A percentile compares a stretch with the other conserved stretches of the same genome.
These are phyloP conservation scores for Paecilomyces sp. DNA, from an alignment of 2,329 filamentous ascomycete species.

Conservation along the genomic window DNA sequence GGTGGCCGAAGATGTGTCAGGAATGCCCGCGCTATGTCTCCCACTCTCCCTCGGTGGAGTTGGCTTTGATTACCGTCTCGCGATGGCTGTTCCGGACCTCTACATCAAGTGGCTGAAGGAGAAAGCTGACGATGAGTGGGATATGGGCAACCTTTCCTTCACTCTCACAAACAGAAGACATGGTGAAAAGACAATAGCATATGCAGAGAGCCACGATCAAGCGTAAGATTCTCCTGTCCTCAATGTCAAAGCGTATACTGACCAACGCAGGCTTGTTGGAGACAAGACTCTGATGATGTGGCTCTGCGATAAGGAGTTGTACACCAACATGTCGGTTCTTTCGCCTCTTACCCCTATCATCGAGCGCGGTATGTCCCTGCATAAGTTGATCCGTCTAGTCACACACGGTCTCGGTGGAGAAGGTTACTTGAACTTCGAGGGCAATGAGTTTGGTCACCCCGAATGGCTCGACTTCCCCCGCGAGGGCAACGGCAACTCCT, in stretches of 20 bases:
- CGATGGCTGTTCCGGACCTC: constrained; percentile 97
- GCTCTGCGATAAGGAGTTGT: constrained; percentile 93
- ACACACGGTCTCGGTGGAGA: constrained; percentile 90
- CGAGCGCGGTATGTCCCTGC: constrained; percentile 80
- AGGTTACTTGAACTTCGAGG: constrained; percentile 97
- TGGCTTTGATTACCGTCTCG: constrained; percentile 93
- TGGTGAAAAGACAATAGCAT: constrained; percentile 96
- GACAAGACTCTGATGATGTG: constrained; percentile 98
- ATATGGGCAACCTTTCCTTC: constrained; percentile 75
- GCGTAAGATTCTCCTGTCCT: constrained; percentile 56
- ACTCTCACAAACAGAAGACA: constrained; percentile 89
- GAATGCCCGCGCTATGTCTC: constrained; percentile 95
- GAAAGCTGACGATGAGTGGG: constrained; percentile 83
- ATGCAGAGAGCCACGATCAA: constrained; percentile 95
- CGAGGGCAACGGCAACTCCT: constrained; percentile 85
- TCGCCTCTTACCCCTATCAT: constrained; percentile 81
- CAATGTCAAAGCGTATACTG: not conserved
- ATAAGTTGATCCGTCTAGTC: constrained; percentile 95
- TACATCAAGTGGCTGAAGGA: constrained; percentile 99
- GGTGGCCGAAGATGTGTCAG: constrained; percentile 93
- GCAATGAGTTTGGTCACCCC: constrained; percentile 96
- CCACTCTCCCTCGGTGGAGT: constrained; percentile 79
- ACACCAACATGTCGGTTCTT: constrained; percentile 91
- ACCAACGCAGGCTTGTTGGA: constrained; percentile 65
- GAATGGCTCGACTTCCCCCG: constrained; percentile 99